phyloP scores from a whole-genome alignment of 371 early-diverging fungal species.

The Coelomomyces lativittatus region DNA sequence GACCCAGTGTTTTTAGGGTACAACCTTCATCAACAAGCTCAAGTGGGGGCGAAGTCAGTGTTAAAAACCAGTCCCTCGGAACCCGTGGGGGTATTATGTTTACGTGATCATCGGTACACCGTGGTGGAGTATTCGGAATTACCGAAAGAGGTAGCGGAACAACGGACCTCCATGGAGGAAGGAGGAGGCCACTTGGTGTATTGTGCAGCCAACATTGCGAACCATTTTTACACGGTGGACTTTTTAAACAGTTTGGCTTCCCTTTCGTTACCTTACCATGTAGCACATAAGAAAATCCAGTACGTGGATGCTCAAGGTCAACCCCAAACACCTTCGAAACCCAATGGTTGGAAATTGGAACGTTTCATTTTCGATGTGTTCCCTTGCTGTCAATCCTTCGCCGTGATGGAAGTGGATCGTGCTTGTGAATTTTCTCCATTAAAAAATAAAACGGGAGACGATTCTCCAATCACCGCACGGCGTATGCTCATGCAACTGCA shows the following conservation, averaged over 20 bases:
- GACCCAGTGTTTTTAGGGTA: conserved; percentile 83
- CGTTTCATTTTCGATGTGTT: conserved; percentile 92
- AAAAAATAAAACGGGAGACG: conserved; percentile 87
- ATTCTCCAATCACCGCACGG: conserved; percentile 83
- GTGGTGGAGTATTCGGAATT: conserved; percentile 96
- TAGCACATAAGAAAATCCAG: conserved; percentile 93
- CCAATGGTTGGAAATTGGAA: conserved; percentile 92
- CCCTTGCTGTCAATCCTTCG: conserved; percentile 65
- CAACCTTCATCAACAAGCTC: conserved; percentile 59
- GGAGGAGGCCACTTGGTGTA: conserved; percentile 57
- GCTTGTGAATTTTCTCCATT: conserved; percentile 90
- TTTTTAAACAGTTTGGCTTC: conserved; percentile 66
- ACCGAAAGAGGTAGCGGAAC: conserved; percentile 45
- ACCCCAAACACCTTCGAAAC: conserved; percentile 47
- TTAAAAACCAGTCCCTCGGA: conserved; percentile 66
- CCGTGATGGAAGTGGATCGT: conserved; percentile 77
- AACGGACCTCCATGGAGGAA: conserved; percentile 30
- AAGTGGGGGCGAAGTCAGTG: conserved; percentile 85
- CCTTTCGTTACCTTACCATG: conserved; percentile 75
- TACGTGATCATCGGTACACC: conserved; percentile 55
- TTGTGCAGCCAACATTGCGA: conserved; percentile 90
- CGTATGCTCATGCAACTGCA: conserved; percentile 69
- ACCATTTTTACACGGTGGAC: conserved; percentile 85
- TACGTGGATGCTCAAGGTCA: conserved; percentile 62
- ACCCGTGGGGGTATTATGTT: conserved; percentile 83